These are phyloP conservation scores for Nymphaea colorata DNA, from an alignment of 164 flowering plant genomes.

Conservation along the genomic window DNA sequence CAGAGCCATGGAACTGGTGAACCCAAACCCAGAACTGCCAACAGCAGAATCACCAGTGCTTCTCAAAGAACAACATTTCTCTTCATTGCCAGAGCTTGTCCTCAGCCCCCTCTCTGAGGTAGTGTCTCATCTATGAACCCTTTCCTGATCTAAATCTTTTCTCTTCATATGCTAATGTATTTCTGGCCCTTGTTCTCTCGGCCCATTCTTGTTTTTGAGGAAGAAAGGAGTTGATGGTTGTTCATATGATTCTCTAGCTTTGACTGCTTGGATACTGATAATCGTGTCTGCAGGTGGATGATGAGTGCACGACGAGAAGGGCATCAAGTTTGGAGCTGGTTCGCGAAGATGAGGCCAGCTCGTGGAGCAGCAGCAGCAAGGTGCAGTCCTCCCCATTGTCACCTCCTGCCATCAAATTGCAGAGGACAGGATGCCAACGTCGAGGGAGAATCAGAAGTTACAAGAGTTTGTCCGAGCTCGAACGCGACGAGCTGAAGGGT, in stretches of 20 bases:
- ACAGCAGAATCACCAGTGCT: neutral
- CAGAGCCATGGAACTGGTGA: neutral
- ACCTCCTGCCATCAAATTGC: conserved; percentile 12
- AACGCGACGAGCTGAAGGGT: conserved; percentile 59
- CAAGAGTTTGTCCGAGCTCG: conserved; percentile 45
- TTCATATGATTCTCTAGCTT: neutral
- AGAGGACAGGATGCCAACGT: conserved; percentile 1
- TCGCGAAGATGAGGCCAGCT: neutral
- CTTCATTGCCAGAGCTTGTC: neutral
- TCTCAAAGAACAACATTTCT: neutral
- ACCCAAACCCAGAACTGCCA: neutral
- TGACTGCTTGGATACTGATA: neutral
- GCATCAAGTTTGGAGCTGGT: neutral
- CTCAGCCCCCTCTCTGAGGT: neutral
- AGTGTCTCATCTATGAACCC: neutral
- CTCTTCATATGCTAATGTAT: neutral
- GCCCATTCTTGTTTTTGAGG: neutral
- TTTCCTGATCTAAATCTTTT: neutral
- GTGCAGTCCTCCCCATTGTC: conserved; percentile 13
- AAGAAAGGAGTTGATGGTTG: neutral
- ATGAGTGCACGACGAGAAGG: neutral
- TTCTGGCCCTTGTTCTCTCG: neutral
- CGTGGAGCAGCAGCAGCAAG: neutral
- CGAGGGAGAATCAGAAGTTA: conserved; percentile 25
- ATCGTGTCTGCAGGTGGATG: neutral